Evolutionary conservation across 441 rosid genomes (phyloP).

Genomic region (Daphne laureola): DNA sequence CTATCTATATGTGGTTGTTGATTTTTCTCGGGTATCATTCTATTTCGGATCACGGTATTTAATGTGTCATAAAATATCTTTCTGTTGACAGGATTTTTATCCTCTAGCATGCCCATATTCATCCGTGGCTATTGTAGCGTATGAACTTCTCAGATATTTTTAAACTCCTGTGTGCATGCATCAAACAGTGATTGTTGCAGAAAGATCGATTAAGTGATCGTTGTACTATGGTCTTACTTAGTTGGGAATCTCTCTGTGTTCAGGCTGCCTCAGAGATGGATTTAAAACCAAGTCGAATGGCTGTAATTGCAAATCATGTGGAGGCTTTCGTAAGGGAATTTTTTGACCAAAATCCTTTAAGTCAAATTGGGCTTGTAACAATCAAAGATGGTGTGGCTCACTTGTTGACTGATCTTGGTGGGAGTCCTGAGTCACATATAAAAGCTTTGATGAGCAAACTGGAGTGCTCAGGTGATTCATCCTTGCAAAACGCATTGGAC

Average conservation of each 20-base stretch:
- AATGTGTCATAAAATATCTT: not conserved
- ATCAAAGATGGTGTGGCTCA: conserved; percentile 69
- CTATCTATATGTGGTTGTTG: conserved; percentile 69
- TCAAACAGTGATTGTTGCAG: not conserved
- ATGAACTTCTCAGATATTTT: not conserved
- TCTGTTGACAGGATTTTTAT: too few relatives aligned
- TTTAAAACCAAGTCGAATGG: conserved; percentile 68
- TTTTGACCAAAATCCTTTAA: conserved; percentile 80
- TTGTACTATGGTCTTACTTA: not conserved
- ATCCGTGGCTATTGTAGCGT: too few relatives aligned
- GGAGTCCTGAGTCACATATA: conserved; percentile 84
- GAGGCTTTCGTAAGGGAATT: conserved; percentile 85
- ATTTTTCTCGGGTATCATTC: conserved; percentile 63
- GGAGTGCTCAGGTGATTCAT: conserved; percentile 74
- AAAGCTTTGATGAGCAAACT: conserved; percentile 75
- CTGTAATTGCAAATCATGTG: conserved; percentile 54
- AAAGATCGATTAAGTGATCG: too few relatives aligned
- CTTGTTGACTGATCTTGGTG: conserved; percentile 75
- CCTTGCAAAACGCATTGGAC: conserved; percentile 79
- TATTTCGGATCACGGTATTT: too few relatives aligned
- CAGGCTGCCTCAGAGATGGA: conserved; percentile 85
- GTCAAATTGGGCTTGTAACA: conserved; percentile 58
- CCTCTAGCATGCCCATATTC: too few relatives aligned
- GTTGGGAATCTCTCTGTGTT: conserved; percentile 9
- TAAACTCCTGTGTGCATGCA: conserved; percentile 1